A percentile compares a stretch with the other conserved stretches of the same genome.
Conservation (phyloP, 352 stramenopile genomes). For the Phytophthora ramorum region DNA sequence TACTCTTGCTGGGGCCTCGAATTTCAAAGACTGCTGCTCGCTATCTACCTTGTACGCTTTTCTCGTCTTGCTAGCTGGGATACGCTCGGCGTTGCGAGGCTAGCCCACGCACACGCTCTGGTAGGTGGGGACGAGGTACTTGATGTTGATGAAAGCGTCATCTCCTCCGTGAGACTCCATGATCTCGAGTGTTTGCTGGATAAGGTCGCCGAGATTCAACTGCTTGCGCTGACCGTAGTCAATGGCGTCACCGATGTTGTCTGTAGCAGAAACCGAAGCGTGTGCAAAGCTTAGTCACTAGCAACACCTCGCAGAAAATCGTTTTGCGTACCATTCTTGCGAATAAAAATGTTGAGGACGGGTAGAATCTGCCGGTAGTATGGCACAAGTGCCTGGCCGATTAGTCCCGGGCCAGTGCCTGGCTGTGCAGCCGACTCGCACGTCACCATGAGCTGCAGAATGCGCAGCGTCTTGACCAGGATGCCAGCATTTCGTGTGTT, state of each 20-base stretch:
- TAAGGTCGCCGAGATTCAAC: constrained; percentile 96
- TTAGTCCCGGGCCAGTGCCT: constrained; percentile 86
- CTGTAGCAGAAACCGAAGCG: constrained; percentile 33
- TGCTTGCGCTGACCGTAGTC: constrained; percentile 97
- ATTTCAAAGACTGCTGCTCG: background rate
- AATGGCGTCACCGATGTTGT: constrained; percentile 96
- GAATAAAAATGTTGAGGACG: constrained; percentile 97
- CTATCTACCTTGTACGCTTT: background rate
- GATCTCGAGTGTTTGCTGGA: constrained; percentile 97
- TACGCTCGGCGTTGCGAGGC: background rate
- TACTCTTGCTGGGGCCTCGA: background rate
- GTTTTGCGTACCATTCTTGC: constrained; percentile 88
- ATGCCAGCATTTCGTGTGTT: constrained; percentile 95
- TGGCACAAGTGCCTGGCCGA: constrained; percentile 96
- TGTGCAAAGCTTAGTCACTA: background rate
- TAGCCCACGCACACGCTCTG: constrained; percentile 91
- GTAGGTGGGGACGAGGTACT: constrained; percentile 97
- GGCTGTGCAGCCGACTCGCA: constrained; percentile 88
- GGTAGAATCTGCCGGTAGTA: constrained; percentile 98
- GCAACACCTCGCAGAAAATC: background rate
- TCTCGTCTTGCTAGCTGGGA: constrained; percentile 2
- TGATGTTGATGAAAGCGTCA: constrained; percentile 99
- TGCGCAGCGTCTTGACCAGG: constrained; percentile 97
- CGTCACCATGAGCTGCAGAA: constrained; percentile 96
- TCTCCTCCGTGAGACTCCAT: constrained; percentile 96